Evolutionary conservation across 805 yeast genomes (phyloP), one percentile per base, ranked within the genome.

Genomic region (Yarrowia sp.): DNA sequence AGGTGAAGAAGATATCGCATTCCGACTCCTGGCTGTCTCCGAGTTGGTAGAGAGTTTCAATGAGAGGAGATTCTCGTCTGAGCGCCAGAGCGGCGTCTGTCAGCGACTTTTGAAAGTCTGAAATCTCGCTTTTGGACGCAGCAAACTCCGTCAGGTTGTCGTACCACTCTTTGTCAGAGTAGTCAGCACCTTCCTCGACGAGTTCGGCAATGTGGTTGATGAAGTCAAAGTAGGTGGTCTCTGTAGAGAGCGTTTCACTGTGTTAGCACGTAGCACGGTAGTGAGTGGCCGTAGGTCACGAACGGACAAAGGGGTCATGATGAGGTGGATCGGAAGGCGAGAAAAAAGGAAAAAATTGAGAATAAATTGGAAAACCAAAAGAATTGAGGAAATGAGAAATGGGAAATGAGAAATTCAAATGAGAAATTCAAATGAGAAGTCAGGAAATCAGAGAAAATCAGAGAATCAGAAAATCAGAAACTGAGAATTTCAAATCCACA

Each of bases 31-130:
- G 66, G 72, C 80, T n/a, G 74, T 78, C 64, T 66, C 72, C 67
- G 64, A 67, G 72, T 62, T 81, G 80, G 70, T 80, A 87, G 64
- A 89, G 89, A 1, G 92, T 77, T 70, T 85, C 83, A 30, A 91
- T 79, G 52, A 86, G 77, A 3, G 96, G 91, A 0, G 89, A 76
- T 64, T 80, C 73, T 32, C 80, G 74, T 51, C 85, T 81, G 62
- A 82, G 73, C 0, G 81, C 80, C 35, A 85, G 67, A 40, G 81
- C 75, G 35, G 83, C 75, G 66, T 82, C 77, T 9, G 81, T 73
- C 22, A 72, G 61, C 4, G 67, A 62, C 21, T 68, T 51, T 3
- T 66, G 62, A 8, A 49, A 49, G 30, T 65, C 65, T 49, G 63
- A 49, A 7, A 46, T 51, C 26, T 66, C 66, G 49, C 52, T 36